These are phyloP conservation scores for Triticum turgidum DNA, from an alignment of 176 grass and related monocot genomes.

Conservation along the genomic window DNA sequence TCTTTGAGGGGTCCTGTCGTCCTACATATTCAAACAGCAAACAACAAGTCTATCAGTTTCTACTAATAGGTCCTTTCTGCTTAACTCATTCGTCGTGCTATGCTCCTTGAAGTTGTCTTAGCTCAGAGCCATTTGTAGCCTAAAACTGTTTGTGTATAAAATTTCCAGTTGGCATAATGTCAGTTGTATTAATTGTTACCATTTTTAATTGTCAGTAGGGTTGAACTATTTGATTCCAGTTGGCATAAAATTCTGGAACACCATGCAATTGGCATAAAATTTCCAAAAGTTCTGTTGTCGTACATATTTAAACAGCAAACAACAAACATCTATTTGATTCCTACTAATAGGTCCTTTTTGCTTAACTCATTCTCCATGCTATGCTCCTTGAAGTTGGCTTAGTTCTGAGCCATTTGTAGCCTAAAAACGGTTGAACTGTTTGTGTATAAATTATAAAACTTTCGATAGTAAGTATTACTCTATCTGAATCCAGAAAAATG, in stretches of 20 bases:
- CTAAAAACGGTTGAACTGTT: background rate
- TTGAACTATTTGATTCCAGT: no score
- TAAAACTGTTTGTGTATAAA: background rate
- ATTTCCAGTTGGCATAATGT: background rate
- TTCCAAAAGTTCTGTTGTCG: background rate
- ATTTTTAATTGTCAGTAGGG: background rate
- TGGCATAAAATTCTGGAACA: no score
- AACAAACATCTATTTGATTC: background rate
- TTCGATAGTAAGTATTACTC: background rate
- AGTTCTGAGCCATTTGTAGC: background rate
- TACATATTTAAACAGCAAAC: background rate
- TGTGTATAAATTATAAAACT: background rate
- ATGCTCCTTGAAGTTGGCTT: background rate
- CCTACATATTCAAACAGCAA: background rate
- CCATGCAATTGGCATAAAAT: no score
- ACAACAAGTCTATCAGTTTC: background rate
- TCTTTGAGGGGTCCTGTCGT: background rate
- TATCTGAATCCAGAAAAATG: background rate
- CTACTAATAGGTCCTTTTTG: background rate
- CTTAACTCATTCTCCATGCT: background rate
- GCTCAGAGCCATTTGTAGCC: background rate
- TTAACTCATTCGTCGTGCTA: background rate
- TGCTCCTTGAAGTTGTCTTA: background rate
- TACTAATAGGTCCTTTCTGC: background rate
- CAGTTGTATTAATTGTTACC: background rate